phyloP scores from a whole-genome alignment of 495 filamentous ascomycete species.

The Parachaetomium inaequale region DNA sequence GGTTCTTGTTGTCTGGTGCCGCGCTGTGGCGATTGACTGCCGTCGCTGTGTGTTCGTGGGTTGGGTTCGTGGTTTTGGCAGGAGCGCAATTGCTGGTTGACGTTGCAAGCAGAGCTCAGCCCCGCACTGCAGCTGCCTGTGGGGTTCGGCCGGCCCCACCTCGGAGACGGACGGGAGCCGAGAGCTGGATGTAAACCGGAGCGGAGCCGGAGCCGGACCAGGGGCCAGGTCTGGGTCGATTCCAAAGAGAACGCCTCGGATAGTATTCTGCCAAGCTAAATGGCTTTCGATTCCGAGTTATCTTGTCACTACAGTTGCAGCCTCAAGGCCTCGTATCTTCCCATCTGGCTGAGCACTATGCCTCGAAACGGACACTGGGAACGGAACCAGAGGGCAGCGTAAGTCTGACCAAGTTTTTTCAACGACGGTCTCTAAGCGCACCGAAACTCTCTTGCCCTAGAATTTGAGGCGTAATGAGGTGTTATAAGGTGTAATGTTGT shows the following conservation, averaged over 20 bases:
- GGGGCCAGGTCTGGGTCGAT: neutral
- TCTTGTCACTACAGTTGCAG: too few relatives aligned
- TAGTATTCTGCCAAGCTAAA: too few relatives aligned
- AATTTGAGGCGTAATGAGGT: too few relatives aligned
- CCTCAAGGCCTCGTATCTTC: too few relatives aligned
- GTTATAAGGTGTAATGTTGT: too few relatives aligned
- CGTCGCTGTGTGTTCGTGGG: neutral
- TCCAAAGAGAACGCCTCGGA: neutral
- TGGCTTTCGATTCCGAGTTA: too few relatives aligned
- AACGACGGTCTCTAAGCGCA: too few relatives aligned
- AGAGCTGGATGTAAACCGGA: neutral
- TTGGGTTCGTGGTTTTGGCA: neutral
- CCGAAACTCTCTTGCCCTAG: too few relatives aligned
- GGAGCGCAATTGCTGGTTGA: neutral
- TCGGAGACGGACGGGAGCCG: neutral
- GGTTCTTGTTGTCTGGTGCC: neutral
- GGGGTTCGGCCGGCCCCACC: conserved; percentile 5
- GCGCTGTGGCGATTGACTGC: neutral
- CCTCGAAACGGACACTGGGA: too few relatives aligned
- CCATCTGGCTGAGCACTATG: too few relatives aligned
- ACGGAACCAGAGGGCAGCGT: too few relatives aligned
- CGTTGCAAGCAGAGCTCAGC: conserved; percentile 6
- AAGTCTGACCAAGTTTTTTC: too few relatives aligned
- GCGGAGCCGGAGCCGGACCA: neutral
- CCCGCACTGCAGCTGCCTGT: conserved; percentile 11